These are phyloP conservation scores for Alisma plantagoaquatica DNA, from an alignment of 106 monocot species.

Conservation along the genomic window DNA sequence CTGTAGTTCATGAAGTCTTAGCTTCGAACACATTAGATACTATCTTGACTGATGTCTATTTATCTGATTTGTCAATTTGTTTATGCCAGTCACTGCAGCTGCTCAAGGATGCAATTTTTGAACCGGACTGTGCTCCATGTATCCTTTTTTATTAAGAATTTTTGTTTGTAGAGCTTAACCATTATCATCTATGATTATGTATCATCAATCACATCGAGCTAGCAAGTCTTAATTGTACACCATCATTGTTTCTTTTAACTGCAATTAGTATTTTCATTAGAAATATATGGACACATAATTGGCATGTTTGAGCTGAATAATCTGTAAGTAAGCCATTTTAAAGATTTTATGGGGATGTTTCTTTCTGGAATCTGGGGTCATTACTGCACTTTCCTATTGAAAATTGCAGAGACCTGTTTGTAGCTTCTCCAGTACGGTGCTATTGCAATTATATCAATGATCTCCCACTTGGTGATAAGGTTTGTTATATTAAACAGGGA, in stretches of 20 bases:
- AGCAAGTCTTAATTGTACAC: neutral
- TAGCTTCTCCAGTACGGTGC: slow-evolving; percentile 91
- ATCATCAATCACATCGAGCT: neutral
- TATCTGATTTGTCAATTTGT: neutral
- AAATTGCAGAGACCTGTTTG: slow-evolving; percentile 78
- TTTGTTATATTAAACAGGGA: slow-evolving; percentile 6
- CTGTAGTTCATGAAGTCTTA: neutral
- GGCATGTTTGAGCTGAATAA: slow-evolving; percentile 99
- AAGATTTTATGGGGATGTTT: neutral
- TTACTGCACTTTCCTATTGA: neutral
- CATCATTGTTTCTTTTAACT: neutral
- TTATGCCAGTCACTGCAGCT: slow-evolving; percentile 80
- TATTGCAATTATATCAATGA: slow-evolving; percentile 92
- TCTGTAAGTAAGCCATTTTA: slow-evolving; percentile 79
- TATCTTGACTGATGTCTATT: neutral
- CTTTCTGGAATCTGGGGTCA: neutral
- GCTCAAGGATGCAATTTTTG: slow-evolving; percentile 92
- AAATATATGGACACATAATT: slow-evolving; percentile 96
- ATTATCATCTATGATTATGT: neutral
- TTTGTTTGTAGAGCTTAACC: too few species aligned
- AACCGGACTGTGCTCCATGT: slow-evolving; percentile 72
- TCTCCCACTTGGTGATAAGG: slow-evolving; percentile 63
- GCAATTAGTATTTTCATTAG: slow-evolving; percentile 81
- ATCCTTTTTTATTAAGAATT: slow-evolving; percentile 43
- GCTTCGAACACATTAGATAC: neutral